phyloP scores from a whole-genome alignment of 495 filamentous ascomycete species.

The Penicillium riverlandense region DNA sequence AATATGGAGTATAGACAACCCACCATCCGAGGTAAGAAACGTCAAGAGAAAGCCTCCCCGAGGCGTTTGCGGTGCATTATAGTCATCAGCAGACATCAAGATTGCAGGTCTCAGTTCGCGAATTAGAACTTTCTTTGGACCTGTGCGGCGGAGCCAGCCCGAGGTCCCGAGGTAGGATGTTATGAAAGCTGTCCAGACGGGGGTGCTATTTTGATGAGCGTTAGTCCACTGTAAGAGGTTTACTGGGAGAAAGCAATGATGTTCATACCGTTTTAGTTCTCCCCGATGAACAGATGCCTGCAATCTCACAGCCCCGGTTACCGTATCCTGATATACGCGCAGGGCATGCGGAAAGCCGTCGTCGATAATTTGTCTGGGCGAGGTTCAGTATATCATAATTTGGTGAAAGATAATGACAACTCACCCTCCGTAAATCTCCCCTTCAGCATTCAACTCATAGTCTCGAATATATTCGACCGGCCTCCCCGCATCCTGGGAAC shows the following conservation, averaged over 20 bases:
- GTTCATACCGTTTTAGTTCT: conserved; percentile 30
- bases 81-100: conserved; percentile 49
- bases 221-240: not conserved
- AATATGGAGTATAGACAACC: not conserved
- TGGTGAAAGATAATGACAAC: conserved; percentile 4
- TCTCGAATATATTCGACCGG: conserved; percentile 48
- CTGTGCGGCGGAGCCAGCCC: conserved; percentile 48
- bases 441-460: conserved; percentile 55
- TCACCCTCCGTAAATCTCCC: conserved; percentile 64
- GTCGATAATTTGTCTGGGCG: conserved; percentile 59
- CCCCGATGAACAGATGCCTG: conserved; percentile 43
- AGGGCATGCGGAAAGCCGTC: conserved; percentile 63
- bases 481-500: conserved; percentile 55
- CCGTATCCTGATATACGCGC: conserved; percentile 60
- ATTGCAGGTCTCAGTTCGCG: conserved; percentile 55
- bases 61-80: conserved; percentile 30
- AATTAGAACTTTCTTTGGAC: conserved; percentile 48
- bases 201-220: conserved; percentile 26
- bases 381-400: conserved; percentile 4
- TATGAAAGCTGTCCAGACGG: conserved; percentile 74
- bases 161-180: conserved; percentile 50
- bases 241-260: not conserved
- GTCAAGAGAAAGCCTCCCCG: conserved; percentile 32
- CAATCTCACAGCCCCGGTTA: conserved; percentile 53
- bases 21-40: conserved; percentile 29